Base-by-base conservation (phyloP, 768 basidiomycete genomes). In the Tubosaeta brunneosetosa region DNA sequence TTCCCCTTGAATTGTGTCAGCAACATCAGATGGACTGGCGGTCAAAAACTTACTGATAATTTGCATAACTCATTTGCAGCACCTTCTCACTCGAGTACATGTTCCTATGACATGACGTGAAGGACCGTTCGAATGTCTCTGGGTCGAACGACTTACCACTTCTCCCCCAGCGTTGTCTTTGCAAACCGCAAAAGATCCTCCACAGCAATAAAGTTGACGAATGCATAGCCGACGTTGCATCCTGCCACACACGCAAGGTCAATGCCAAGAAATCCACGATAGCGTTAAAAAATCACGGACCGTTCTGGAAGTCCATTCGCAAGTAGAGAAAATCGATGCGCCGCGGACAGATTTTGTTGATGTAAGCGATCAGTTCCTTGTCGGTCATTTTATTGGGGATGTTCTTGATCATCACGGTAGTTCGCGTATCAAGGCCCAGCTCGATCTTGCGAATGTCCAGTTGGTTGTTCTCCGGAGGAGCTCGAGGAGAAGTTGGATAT, bases 331-430 rank as follows among this genome's bases (percentile, higher is more conserved):
- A 93, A 70, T 94, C 92, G 55, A 89, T 87, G 50, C 76, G 77
- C 38, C 87, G 75, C n/a, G 83, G 81, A 65, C 85, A 88, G 25
- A 89, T 88, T 55, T 81, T 78, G 47, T 71, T 77, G 55, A 89
- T 89, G 61, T 81, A 91, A 36, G 70, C 68, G 53, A 84, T 74
- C 60, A 91, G 64, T 57, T 91, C 86, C 61, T 74, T 77, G 68
- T 90, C 86, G 55, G 76, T 85, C 87, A 91, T 89, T 69, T 93
- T 92, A 71, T 94, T 94, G 3, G 92, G 92, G 42, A 94, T 89
- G 62, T 94, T 94, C 72, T 93, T 91, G 56, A 90, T 83, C 88
- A 91, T 91, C 44, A 91, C 84, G 27, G 91, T 91, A 32, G 89
- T 90, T 31, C 91, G 77, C 33, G 85, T 90, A 60, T 92, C 90